These are phyloP conservation scores for Fusarium avenaceum DNA, from an alignment of 2,329 filamentous ascomycete genomes.

Conservation along the genomic window DNA sequence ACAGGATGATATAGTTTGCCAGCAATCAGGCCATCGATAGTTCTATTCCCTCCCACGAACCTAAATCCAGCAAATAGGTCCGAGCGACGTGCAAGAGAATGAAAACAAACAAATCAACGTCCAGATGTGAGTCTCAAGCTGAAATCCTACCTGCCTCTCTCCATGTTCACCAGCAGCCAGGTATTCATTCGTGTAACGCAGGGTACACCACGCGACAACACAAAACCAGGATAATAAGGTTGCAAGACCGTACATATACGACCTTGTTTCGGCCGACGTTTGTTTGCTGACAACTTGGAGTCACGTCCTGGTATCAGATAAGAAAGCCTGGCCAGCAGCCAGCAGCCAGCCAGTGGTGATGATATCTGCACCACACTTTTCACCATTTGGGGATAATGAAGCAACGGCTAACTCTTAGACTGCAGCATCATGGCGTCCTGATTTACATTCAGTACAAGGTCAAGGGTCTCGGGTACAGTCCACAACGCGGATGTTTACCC, in stretches of 20 bases:
- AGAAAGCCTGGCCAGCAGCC: slow-evolving; percentile 1
- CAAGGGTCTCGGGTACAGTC: slow-evolving; percentile 34
- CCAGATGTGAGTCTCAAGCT: slow-evolving; percentile 2
- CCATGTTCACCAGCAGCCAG: slow-evolving; percentile 1
- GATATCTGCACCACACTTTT: slow-evolving; percentile 12
- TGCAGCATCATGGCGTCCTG: slow-evolving; percentile 12
- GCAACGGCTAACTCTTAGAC: slow-evolving; percentile 7
- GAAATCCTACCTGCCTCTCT: neutral
- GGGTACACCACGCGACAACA: slow-evolving; percentile 16
- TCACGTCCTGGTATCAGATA: slow-evolving; percentile 22
- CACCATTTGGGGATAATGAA: slow-evolving; percentile 12
- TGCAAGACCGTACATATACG: neutral
- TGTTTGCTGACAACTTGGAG: slow-evolving; percentile 10
- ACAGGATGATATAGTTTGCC: slow-evolving; percentile 14
- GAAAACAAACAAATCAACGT: slow-evolving; percentile 1
- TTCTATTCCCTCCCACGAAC: neutral
- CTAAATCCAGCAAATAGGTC: neutral
- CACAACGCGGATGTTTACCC: slow-evolving; percentile 34
- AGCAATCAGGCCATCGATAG: slow-evolving; percentile 18
- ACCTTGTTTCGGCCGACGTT: slow-evolving; percentile 18
- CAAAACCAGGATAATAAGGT: slow-evolving; percentile 6
- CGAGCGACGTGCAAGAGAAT: slow-evolving; percentile 25
- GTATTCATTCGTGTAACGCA: slow-evolving; percentile 3
- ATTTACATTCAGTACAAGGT: slow-evolving; percentile 18
- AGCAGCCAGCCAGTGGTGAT: neutral